Conservation (phyloP, 176 grass and related monocot genomes). For the Oryza glumipatula region DNA sequence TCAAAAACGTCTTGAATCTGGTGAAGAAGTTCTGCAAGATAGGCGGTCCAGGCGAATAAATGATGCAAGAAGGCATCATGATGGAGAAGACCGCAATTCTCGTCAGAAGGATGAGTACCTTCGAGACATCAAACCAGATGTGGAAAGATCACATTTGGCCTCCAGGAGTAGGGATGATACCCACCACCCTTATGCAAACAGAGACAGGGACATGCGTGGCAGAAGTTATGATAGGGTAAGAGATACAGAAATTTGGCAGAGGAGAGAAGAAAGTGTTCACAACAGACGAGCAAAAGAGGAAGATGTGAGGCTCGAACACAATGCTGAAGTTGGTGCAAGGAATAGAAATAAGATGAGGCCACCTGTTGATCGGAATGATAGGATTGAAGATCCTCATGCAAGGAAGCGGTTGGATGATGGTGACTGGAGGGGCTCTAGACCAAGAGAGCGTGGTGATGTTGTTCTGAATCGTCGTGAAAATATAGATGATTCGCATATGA, state of each 20-base stretch:
- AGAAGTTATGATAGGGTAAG: constrained; percentile 85
- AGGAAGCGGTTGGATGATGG: constrained; percentile 75
- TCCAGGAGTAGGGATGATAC: constrained; percentile 69
- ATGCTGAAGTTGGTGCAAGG: constrained; percentile 60
- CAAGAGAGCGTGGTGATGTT: constrained; percentile 64
- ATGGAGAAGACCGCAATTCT: constrained; percentile 55
- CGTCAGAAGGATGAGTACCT: constrained; percentile 47
- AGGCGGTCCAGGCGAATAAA: constrained; percentile 46
- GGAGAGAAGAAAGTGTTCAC: constrained; percentile 79
- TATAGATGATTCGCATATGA: constrained; percentile 71
- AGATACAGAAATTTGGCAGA: constrained; percentile 59
- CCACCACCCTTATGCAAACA: constrained; percentile 48
- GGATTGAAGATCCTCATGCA: constrained; percentile 65
- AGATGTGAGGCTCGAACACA: constrained; percentile 65
- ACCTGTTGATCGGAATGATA: constrained; percentile 68
- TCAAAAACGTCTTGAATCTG: constrained; percentile 58
- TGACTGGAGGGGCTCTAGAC: constrained; percentile 75
- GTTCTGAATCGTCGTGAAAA: constrained; percentile 59
- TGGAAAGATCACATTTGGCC: constrained; percentile 47
- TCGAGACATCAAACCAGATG: constrained; percentile 47
- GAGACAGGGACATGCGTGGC: constrained; percentile 57
- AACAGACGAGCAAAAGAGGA: constrained; percentile 76
- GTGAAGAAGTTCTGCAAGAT: constrained; percentile 72
- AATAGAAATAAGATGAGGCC: constrained; percentile 65
- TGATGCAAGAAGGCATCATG: constrained; percentile 56